A percentile compares a stretch with the other conserved stretches of the same genome.
Conservation (phyloP, 2,329 filamentous ascomycete species). For the Huntiella omanensis region DNA sequence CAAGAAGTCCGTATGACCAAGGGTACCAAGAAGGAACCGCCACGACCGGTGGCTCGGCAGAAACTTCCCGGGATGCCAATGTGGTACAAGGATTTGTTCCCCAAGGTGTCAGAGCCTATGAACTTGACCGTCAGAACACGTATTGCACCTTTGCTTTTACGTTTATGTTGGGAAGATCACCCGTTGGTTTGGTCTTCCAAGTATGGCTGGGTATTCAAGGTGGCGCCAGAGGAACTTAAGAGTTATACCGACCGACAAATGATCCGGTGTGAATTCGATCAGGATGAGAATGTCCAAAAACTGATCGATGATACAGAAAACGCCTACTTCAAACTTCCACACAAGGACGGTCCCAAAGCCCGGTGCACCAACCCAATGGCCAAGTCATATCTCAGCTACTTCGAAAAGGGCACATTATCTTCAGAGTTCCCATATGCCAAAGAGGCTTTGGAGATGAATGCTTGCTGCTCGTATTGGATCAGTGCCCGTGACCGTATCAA, state of each 20-base stretch:
- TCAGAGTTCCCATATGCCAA: slow-evolving; percentile 84
- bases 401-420: slow-evolving; percentile 71
- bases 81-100: slow-evolving; percentile 88
- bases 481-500: slow-evolving; percentile 82
- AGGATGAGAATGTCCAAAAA: slow-evolving; percentile 37
- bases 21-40: slow-evolving; percentile 66
- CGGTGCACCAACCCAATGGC: slow-evolving; percentile 76
- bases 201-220: slow-evolving; percentile 82
- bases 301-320: slow-evolving; percentile 48
- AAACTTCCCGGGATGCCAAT: slow-evolving; percentile 89
- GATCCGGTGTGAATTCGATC: slow-evolving; percentile 49
- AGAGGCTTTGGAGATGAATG: slow-evolving; percentile 94
- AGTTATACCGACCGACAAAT: slow-evolving; percentile 57
- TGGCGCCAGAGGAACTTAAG: slow-evolving; percentile 38
- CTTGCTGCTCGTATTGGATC: slow-evolving; percentile 98
- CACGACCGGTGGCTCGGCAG: slow-evolving; percentile 59
- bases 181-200: slow-evolving; percentile 86
- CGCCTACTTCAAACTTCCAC: slow-evolving; percentile 80
- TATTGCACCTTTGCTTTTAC: slow-evolving; percentile 67
- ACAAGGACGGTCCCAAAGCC: slow-evolving; percentile 79
- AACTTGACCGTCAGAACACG: slow-evolving; percentile 70
- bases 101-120: slow-evolving; percentile 48
- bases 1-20: slow-evolving; percentile 86
- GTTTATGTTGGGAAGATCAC: slow-evolving; percentile 72
- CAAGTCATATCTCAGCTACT: slow-evolving; percentile 77